Conservation (phyloP, 164 flowering plant genomes). For the Piper betle region DNA sequence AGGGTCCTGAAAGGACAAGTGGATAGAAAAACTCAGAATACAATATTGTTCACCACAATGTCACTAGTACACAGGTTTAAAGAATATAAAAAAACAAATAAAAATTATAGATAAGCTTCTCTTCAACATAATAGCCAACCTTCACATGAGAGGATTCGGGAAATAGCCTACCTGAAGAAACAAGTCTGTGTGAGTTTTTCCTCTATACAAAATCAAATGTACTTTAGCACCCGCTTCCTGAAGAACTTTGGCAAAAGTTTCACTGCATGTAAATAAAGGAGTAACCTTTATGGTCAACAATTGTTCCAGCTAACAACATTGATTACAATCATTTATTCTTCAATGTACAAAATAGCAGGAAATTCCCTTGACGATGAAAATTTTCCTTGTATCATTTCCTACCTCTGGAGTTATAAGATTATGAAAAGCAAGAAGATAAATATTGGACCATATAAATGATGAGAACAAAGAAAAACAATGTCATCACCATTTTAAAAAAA, state of each 20-base stretch:
- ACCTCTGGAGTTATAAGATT: no score
- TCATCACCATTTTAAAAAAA: no score
- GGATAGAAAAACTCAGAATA: neutral
- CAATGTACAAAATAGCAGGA: neutral
- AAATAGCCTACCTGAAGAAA: slow-evolving; percentile 60
- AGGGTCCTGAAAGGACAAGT: slow-evolving; percentile 66
- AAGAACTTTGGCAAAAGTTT: slow-evolving; percentile 51
- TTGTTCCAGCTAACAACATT: neutral
- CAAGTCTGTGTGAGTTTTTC: slow-evolving; percentile 90
- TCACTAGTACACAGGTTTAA: neutral
- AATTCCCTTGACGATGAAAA: no score
- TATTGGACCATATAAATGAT: no score
- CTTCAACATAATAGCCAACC: neutral
- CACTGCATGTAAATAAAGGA: slow-evolving; percentile 31
- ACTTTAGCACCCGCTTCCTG: slow-evolving; percentile 49
- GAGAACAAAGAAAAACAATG: no score
- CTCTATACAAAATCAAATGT: slow-evolving; percentile 53
- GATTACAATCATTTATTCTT: neutral
- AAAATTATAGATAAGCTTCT: neutral
- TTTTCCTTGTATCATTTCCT: no score
- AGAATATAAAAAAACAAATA: no score
- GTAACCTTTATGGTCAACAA: neutral
- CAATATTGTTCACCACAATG: neutral
- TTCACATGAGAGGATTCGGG: no score
- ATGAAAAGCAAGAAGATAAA: no score